Evolutionary conservation across 1,284 basidiomycete genomes (phyloP).

Genomic region (Irpex sp.): DNA sequence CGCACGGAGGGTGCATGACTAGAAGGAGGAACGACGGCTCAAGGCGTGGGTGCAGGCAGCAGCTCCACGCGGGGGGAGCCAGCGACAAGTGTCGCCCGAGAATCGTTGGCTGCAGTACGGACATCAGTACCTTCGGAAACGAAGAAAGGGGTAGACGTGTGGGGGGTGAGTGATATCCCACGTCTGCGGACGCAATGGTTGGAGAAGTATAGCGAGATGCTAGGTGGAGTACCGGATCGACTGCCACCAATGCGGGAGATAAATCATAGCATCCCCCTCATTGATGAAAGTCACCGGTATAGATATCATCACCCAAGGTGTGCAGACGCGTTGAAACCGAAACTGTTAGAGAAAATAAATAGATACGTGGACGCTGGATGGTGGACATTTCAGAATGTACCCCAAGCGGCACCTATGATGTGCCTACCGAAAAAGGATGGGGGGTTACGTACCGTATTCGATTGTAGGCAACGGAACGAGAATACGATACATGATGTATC

Average conservation of each 20-base stretch:
- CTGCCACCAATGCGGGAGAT: conserved; percentile 18
- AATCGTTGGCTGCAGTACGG: neutral
- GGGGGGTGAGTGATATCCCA: neutral
- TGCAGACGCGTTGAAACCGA: conserved; percentile 15
- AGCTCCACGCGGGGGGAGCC: no score
- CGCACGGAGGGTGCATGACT: no score
- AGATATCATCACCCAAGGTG: conserved; percentile 18
- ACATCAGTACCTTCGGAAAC: neutral
- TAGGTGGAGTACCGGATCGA: neutral
- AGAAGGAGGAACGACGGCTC: no score
- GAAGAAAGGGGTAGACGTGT: neutral
- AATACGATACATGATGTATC: conserved; percentile 27
- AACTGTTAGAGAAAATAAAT: conserved; percentile 19
- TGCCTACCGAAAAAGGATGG: conserved; percentile 19
- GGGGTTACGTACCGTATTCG: conserved; percentile 20
- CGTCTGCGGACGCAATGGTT: conserved; percentile 6
- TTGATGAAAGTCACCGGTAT: conserved; percentile 21
- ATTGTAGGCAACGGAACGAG: conserved; percentile 19
- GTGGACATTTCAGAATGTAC: conserved; percentile 15
- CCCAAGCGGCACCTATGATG: conserved; percentile 18
- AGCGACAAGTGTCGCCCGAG: neutral
- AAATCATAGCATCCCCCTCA: conserved; percentile 21
- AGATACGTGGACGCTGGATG: conserved; percentile 18
- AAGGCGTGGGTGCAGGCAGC: no score
- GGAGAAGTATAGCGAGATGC: conserved; percentile 5